phyloP scores from a whole-genome alignment of 768 basidiomycete genomes.

The Dacryopinax spathularia region DNA sequence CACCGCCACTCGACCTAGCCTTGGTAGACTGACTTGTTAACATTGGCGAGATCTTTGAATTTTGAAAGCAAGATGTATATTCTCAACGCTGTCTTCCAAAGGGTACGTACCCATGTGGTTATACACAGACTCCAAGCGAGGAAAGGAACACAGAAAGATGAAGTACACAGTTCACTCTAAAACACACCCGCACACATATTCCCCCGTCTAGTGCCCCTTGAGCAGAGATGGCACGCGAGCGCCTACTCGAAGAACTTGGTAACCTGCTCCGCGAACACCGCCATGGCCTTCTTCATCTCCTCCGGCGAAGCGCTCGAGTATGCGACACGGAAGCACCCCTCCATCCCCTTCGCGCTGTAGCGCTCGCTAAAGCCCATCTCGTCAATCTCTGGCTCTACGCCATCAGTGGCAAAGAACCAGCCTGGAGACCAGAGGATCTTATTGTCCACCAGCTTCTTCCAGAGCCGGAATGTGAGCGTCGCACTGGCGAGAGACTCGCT shows the following conservation, averaged over 20 bases:
- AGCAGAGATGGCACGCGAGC: too few relatives aligned
- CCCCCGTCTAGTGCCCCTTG: too few relatives aligned
- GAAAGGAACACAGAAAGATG: too few relatives aligned
- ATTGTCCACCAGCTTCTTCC: slow-evolving; percentile 42
- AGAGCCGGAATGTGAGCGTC: slow-evolving; percentile 46
- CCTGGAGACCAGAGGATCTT: slow-evolving; percentile 56
- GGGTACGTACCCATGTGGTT: too few relatives aligned
- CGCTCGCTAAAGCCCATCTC: slow-evolving; percentile 13
- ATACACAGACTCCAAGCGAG: too few relatives aligned
- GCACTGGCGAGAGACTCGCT: slow-evolving; percentile 15
- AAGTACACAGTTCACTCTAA: too few relatives aligned
- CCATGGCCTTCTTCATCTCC: slow-evolving; percentile 10
- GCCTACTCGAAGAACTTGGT: slow-evolving; percentile 8
- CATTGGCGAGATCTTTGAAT: too few relatives aligned
- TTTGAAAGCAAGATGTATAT: too few relatives aligned
- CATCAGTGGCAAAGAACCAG: slow-evolving; percentile 25
- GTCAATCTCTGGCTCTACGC: slow-evolving; percentile 16
- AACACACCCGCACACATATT: too few relatives aligned
- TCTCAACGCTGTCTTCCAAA: too few relatives aligned
- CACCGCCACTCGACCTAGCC: too few relatives aligned
- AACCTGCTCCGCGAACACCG: slow-evolving; percentile 10
- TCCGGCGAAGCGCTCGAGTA: slow-evolving; percentile 22
- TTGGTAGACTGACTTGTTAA: too few relatives aligned
- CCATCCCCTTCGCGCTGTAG: slow-evolving; percentile 6
- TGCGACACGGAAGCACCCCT: slow-evolving; percentile 24